Conservation (phyloP, 441 rosid species). For the Bruguiera hainesii region DNA sequence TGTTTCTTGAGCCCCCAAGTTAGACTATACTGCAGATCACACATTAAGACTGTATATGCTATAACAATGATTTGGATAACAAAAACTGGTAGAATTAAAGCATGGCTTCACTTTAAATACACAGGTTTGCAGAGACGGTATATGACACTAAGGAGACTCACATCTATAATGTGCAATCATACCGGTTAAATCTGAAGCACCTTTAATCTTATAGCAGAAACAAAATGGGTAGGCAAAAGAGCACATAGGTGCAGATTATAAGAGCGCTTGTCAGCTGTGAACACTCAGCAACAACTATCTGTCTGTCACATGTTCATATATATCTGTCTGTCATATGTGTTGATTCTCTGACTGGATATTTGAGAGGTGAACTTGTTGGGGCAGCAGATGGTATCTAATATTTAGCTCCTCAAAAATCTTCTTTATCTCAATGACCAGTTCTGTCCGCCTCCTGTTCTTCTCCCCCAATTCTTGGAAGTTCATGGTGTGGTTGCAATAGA, state of each 20-base stretch:
- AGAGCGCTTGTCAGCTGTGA: neutral
- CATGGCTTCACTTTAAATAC: too few species aligned
- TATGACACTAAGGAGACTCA: too few species aligned
- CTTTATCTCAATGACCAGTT: constrained; percentile 55
- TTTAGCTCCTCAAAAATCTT: constrained; percentile 58
- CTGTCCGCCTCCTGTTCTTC: constrained; percentile 56
- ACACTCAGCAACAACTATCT: neutral
- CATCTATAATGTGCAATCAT: too few species aligned
- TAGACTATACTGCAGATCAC: too few species aligned
- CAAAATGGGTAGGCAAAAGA: too few species aligned
- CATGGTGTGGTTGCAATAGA: constrained; percentile 46
- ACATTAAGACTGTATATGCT: too few species aligned
- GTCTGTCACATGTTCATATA: neutral
- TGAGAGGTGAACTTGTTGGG: constrained; percentile 56
- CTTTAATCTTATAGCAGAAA: too few species aligned
- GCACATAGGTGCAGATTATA: neutral
- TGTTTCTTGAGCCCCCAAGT: too few species aligned
- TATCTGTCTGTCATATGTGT: constrained; percentile 14
- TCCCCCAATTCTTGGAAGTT: constrained; percentile 66
- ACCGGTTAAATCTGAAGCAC: too few species aligned
- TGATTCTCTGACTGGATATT: constrained; percentile 24
- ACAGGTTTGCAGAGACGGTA: too few species aligned
- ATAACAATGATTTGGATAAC: too few species aligned
- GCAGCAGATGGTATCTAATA: constrained; percentile 56
- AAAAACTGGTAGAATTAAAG: too few species aligned